These are phyloP conservation scores for Millerago galiae DNA, from an alignment of 805 yeast genomes.

Conservation along the genomic window DNA sequence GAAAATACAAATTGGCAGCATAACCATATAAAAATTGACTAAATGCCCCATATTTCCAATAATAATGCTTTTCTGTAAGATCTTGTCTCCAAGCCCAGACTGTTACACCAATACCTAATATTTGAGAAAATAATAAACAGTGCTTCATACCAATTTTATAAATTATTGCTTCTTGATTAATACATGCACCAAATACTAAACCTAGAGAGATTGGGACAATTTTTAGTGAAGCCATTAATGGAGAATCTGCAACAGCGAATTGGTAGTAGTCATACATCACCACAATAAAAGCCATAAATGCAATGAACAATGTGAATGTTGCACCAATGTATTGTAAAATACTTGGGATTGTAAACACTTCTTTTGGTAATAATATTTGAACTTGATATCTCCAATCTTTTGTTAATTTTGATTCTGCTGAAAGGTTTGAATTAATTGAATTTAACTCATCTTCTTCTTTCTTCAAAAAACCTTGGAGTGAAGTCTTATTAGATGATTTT, in stretches of 20 bases:
- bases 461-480: neutral
- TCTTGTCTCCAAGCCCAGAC: slow-evolving; percentile 23
- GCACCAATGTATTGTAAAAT: slow-evolving; percentile 20
- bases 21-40: slow-evolving; percentile 21
- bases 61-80: slow-evolving; percentile 12
- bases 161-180: slow-evolving; percentile 19
- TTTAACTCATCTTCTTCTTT: neutral
- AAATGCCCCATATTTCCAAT: slow-evolving; percentile 27
- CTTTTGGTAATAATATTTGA: slow-evolving; percentile 25
- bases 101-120: slow-evolving; percentile 14
- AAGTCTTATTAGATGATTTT: neutral
- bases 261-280: slow-evolving; percentile 22
- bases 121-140: slow-evolving; percentile 11
- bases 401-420: neutral
- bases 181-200: slow-evolving; percentile 22
- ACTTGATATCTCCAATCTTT: slow-evolving; percentile 12
- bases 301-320: slow-evolving; percentile 17
- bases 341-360: slow-evolving; percentile 23
- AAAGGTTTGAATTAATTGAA: neutral
- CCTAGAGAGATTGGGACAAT: slow-evolving; percentile 28
- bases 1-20: slow-evolving; percentile 28
- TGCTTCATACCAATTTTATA: slow-evolving; percentile 20
- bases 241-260: slow-evolving; percentile 22
- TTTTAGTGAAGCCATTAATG: slow-evolving; percentile 23
- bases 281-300: slow-evolving; percentile 18